Evolutionary conservation across 2,329 filamentous ascomycete genomes (phyloP).

Genomic region (Ilyonectria sp.): DNA sequence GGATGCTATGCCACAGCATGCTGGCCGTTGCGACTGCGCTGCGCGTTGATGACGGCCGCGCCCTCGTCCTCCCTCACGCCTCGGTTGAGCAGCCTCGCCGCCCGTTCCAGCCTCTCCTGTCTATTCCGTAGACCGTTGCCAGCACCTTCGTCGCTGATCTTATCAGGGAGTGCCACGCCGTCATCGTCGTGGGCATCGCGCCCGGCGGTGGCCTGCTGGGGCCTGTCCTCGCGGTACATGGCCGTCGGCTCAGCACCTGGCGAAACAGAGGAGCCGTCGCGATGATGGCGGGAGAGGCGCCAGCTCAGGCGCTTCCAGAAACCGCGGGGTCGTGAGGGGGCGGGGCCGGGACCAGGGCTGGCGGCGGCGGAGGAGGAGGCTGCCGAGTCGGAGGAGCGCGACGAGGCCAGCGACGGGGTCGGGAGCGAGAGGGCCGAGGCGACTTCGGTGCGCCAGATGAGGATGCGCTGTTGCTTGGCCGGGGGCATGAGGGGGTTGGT

Average conservation of each 20-base stretch:
- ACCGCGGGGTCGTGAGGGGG: conserved; percentile 36
- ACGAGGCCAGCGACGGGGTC: conserved; percentile 49
- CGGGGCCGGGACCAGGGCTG: conserved; percentile 27
- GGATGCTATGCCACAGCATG: conserved; percentile 23
- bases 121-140: conserved; percentile 52
- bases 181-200: conserved; percentile 44
- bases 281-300: conserved; percentile 40
- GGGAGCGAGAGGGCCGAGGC: conserved; percentile 51
- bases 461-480: conserved; percentile 59
- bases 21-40: conserved; percentile 22
- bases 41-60: conserved; percentile 21
- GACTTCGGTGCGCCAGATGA: conserved; percentile 67
- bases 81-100: conserved; percentile 56
- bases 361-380: conserved; percentile 36
- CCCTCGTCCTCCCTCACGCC: conserved; percentile 30
- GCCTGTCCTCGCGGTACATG: conserved; percentile 54
- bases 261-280: conserved; percentile 1
- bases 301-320: conserved; percentile 49
- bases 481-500: conserved; percentile 49
- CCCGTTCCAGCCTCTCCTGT: conserved; percentile 58
- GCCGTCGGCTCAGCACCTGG: conserved; percentile 49
- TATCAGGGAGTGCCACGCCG: conserved; percentile 44
- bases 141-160: conserved; percentile 42
- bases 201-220: conserved; percentile 29
- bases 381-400: conserved; percentile 52